Evolutionary conservation across 768 basidiomycete genomes (phyloP), one percentile per base, ranked within the genome.

Genomic region (Pulveroboletus sp.): DNA sequence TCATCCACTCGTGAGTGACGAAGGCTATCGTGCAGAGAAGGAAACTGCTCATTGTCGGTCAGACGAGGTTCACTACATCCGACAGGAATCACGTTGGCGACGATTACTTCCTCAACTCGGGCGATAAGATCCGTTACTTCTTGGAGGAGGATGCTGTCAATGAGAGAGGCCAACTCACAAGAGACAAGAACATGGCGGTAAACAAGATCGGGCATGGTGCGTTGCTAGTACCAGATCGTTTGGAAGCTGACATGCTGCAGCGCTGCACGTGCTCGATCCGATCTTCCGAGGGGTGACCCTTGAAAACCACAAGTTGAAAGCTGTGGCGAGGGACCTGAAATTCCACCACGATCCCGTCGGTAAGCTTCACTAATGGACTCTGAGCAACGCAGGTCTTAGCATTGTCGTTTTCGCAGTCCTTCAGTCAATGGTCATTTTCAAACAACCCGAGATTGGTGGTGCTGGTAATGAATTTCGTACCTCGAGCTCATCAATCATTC

Each of bases 41-140:
- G 19, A 39, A 4, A 16, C 23, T 29, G 2, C 30, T 41, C 34
- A 32, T 16, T 23, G 24, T 27, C 23, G 16, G 19, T 49, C 43
- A 93, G 93, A 98, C 93, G 12, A 88, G 82, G 63, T 99, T 99
- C 69, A 89, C 86, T 14, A 93, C 93, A 0, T 68, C 67, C 6
- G 83, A 89, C 51, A 72, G 79, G 49, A 74, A 84, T 45, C 89
- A 93, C 58, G 77, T 92, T 22, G 93, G 93, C 1, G 93, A 98
- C 62, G 83, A 91, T 27, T 98, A 98, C 68, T 99, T 99, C 62
- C 73, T 99, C 40, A 79, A 73, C 26, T 93, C 91, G 1, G 91
- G 92, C 2, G 92, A 97, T 68, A 96, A 96, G 76, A 90, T 98
- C 73, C 83, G 89, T 6, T 98, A 85, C 68, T 98, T 99, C 68